A percentile compares a stretch with the other conserved stretches of the same genome.
Conservation (phyloP, 176 grass and related monocot species). For the Panicum miliaceum region DNA sequence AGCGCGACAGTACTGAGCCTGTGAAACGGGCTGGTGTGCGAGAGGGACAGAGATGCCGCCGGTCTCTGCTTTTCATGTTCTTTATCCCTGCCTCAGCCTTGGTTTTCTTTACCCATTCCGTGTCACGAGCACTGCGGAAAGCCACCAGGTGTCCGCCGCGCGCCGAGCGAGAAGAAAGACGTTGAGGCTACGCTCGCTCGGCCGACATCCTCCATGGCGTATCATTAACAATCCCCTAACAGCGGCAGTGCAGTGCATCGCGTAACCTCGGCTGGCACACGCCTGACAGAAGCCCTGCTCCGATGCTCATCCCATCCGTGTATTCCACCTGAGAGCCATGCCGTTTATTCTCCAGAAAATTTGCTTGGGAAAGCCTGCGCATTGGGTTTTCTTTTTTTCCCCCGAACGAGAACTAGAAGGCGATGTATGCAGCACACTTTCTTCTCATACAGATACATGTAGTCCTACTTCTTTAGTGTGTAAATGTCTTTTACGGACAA, state of each 20-base stretch:
- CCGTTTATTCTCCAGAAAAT: too few relatives aligned
- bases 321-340: neutral
- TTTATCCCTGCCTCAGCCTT: conserved; percentile 15
- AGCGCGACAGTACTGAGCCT: neutral
- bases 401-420: too few relatives aligned
- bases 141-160: neutral
- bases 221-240: neutral
- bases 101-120: conserved; percentile 46
- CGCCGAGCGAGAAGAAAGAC: neutral
- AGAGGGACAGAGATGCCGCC: conserved; percentile 29
- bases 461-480: too few relatives aligned
- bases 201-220: conserved; percentile 9
- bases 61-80: conserved; percentile 49
- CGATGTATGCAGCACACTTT: too few relatives aligned
- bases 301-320: neutral
- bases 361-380: too few relatives aligned
- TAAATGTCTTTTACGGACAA: too few relatives aligned
- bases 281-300: neutral
- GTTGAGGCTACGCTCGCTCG: neutral
- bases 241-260: neutral
- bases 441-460: too few relatives aligned
- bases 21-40: conserved; percentile 10
- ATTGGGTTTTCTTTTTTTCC: too few relatives aligned
- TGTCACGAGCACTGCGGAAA: conserved; percentile 31
- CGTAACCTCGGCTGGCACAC: neutral